Evolutionary conservation across 352 stramenopile genomes (phyloP).

Genomic region (Pythium aquatile): DNA sequence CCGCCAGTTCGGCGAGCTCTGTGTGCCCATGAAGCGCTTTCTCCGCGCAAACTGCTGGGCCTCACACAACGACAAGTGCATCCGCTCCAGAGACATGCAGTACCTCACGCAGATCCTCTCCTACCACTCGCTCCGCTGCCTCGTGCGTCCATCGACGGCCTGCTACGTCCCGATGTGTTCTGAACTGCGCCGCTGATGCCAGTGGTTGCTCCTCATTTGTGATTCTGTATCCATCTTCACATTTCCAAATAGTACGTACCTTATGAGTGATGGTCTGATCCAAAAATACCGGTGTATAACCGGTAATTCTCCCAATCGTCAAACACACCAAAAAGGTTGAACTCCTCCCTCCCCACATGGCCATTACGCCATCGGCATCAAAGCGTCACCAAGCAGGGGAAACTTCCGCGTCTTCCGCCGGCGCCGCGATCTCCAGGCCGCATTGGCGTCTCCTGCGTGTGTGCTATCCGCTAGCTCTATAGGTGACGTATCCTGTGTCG

Average conservation of each 20-base stretch:
- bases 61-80: constrained; percentile 53
- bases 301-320: not conserved
- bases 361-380: not conserved
- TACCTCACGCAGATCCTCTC: constrained; percentile 46
- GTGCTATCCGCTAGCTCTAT: not conserved
- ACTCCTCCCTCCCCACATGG: not conserved
- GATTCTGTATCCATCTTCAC: not conserved
- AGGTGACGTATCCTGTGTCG: not conserved
- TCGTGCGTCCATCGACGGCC: not conserved
- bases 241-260: no score
- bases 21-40: constrained; percentile 60
- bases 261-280: not conserved
- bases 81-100: constrained; percentile 31
- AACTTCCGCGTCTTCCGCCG: not conserved
- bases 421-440: not conserved
- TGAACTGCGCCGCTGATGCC: not conserved
- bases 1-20: constrained; percentile 38
- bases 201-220: not conserved
- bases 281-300: not conserved
- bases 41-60: constrained; percentile 58
- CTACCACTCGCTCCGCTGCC: constrained; percentile 47
- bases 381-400: not conserved
- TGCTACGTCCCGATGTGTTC: constrained; percentile 25
- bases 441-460: not conserved
- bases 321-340: not conserved